These are phyloP conservation scores for Porphyrellus cyaneotinctus DNA, from an alignment of 768 basidiomycete genomes.

Conservation along the genomic window DNA sequence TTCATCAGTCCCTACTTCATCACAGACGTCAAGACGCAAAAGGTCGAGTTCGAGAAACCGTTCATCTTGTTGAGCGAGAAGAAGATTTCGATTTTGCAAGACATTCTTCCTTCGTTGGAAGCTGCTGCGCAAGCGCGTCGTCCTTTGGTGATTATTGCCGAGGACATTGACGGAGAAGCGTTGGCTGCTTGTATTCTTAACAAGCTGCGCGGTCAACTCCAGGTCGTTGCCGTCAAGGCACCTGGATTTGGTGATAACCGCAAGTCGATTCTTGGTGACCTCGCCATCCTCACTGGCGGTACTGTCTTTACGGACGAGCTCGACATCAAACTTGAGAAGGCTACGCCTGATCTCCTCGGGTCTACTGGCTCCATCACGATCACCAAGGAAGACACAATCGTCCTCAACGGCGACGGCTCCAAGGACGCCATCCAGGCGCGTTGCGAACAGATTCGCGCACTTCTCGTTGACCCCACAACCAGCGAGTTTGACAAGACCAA, in stretches of 20 bases:
- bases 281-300: constrained; percentile 95
- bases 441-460: constrained; percentile 90
- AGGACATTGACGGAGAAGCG: constrained; percentile 97
- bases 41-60: constrained; percentile 96
- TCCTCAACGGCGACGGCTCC: constrained; percentile 90
- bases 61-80: constrained; percentile 92
- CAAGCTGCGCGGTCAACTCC: constrained; percentile 97
- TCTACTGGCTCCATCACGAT: constrained; percentile 88
- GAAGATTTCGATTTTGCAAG: constrained; percentile 93
- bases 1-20: constrained; percentile 98
- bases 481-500: constrained; percentile 93
- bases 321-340: constrained; percentile 65
- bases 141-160: constrained; percentile 93
- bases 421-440: constrained; percentile 89
- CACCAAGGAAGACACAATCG: constrained; percentile 96
- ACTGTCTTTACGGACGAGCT: constrained; percentile 97
- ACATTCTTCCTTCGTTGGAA: constrained; percentile 91
- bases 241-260: constrained; percentile 99
- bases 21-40: constrained; percentile 95
- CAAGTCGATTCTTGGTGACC: constrained; percentile 95
- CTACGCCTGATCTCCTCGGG: constrained; percentile 81
- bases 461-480: constrained; percentile 79
- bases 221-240: constrained; percentile 92
- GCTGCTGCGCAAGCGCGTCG: constrained; percentile 76
- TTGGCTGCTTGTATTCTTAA: constrained; percentile 97